Percentiles rank a stretch among this genome's conserved stretches.
These are phyloP conservation scores for Warburgia ugandensis DNA, from an alignment of 164 flowering plant genomes.

Conservation along the genomic window DNA sequence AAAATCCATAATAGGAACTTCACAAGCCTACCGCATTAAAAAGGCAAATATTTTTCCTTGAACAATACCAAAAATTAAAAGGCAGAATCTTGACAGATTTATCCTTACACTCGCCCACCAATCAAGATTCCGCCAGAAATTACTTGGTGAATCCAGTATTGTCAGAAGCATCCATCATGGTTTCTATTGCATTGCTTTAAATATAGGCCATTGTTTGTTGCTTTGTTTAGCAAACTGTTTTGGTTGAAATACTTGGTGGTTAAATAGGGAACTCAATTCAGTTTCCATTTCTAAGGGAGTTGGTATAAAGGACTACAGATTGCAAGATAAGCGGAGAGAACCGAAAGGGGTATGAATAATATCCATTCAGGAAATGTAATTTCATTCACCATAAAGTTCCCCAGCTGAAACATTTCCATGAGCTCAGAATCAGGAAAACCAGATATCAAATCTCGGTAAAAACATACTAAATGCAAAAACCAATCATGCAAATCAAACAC, in stretches of 20 bases:
- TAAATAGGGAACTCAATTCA: background rate
- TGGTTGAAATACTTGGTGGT: background rate
- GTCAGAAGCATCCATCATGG: too few species aligned
- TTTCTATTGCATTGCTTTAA: background rate
- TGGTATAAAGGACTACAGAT: background rate
- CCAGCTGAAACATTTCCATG: background rate
- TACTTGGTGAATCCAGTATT: too few species aligned
- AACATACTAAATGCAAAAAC: background rate
- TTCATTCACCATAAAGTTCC: background rate
- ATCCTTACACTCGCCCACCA: background rate
- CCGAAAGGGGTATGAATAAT: background rate
- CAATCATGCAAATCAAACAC: background rate
- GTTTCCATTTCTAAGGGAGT: background rate
- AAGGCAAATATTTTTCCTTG: background rate
- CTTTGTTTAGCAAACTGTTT: background rate
- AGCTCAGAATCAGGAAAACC: background rate
- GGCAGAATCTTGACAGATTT: background rate
- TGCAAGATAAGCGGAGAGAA: background rate
- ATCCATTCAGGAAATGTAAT: background rate
- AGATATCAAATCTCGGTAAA: background rate
- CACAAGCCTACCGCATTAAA: too few species aligned
- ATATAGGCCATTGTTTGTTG: background rate
- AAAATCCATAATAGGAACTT: too few species aligned
- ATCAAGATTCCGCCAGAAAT: too few species aligned
- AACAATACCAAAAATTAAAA: background rate